Percentiles rank a stretch among this genome's conserved stretches.
These are phyloP conservation scores for Microdochium nivale DNA, from an alignment of 2,329 filamentous ascomycete species.

Conservation along the genomic window DNA sequence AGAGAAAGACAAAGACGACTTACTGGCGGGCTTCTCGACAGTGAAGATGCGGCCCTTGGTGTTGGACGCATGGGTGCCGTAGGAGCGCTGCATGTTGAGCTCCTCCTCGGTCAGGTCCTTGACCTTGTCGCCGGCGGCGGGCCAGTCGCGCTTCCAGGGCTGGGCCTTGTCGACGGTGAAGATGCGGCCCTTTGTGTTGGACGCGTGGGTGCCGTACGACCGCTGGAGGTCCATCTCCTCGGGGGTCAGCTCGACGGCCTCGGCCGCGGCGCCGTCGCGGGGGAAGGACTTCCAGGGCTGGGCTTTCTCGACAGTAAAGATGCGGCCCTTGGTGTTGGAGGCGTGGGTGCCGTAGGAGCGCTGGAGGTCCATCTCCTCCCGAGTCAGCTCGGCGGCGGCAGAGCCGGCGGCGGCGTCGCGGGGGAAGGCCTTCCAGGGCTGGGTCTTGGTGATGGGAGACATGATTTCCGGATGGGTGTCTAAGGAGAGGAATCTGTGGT, in stretches of 20 bases:
- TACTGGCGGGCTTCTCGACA: slow-evolving; percentile 1
- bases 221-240: slow-evolving; percentile 6
- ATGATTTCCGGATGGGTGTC: slow-evolving; percentile 6
- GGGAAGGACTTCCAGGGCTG: slow-evolving; percentile 1
- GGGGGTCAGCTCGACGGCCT: slow-evolving; percentile 1
- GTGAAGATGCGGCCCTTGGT: slow-evolving; percentile 9
- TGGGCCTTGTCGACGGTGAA: slow-evolving; percentile 5
- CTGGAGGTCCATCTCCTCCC: slow-evolving; percentile 5
- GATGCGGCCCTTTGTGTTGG: slow-evolving; percentile 10
- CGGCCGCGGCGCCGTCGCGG: neutral
- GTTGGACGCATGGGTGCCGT: slow-evolving; percentile 10
- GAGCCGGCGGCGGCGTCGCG: slow-evolving; percentile 1
- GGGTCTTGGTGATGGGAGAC: slow-evolving; percentile 5
- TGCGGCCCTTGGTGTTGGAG: slow-evolving; percentile 10
- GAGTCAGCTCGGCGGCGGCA: neutral
- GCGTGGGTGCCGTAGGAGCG: slow-evolving; percentile 10
- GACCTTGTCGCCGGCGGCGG: neutral
- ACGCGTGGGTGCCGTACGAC: slow-evolving; percentile 9
- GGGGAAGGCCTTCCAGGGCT: slow-evolving; percentile 1
- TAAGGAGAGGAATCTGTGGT: no score
- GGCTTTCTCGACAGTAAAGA: slow-evolving; percentile 6
- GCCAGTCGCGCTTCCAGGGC: slow-evolving; percentile 1
- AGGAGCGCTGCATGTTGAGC: slow-evolving; percentile 7
- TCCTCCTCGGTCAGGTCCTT: slow-evolving; percentile 3
- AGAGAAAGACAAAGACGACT: neutral